A percentile compares a stretch with the other conserved stretches of the same genome.
Conservation (phyloP, 2,329 filamentous ascomycete genomes). For the Aureobasidium leucospermi region DNA sequence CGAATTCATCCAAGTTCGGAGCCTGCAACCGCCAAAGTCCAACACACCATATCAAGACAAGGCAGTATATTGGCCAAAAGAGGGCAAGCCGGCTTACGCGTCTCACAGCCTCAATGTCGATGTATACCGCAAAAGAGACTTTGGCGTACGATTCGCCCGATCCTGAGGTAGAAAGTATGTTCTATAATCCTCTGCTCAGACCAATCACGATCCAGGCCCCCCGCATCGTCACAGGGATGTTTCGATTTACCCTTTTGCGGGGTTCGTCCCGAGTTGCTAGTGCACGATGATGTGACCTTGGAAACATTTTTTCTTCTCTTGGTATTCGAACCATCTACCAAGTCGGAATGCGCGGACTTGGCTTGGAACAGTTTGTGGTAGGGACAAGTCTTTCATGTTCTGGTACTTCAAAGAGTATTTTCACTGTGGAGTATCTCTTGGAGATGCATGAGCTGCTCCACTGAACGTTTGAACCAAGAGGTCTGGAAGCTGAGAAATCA, state of each 20-base stretch:
- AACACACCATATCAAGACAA: not conserved
- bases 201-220: not conserved
- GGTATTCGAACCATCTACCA: not conserved
- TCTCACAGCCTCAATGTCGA: not conserved
- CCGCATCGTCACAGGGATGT: not conserved
- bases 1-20: not conserved
- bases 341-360: not conserved
- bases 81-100: conserved; percentile 6
- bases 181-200: not conserved
- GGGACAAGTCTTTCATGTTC: not conserved
- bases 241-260: not conserved
- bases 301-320: not conserved
- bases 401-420: not conserved
- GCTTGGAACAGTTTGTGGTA: too few species aligned
- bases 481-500: not conserved
- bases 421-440: not conserved
- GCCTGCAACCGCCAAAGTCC: not conserved
- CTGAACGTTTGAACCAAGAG: not conserved
- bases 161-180: not conserved
- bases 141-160: not conserved
- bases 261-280: not conserved
- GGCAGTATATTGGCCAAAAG: not conserved
- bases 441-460: not conserved
- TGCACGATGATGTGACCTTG: not conserved
- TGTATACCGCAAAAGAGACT: not conserved